Evolutionary conservation across 192 early-diverging fungal species (phyloP).

Genomic region (Allomyces javanicus): DNA sequence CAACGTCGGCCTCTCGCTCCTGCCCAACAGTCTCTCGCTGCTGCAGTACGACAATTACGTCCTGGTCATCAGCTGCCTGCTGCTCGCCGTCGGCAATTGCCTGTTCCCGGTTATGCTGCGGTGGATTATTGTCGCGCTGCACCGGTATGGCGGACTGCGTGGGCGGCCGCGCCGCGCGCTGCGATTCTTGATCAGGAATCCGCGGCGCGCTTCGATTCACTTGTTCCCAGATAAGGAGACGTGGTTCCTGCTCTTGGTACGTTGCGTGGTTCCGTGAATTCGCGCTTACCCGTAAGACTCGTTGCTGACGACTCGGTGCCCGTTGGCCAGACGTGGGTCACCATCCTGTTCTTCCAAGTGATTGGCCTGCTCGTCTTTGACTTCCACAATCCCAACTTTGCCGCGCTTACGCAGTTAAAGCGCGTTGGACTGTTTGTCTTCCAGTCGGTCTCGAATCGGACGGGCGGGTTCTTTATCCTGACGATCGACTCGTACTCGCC

Average conservation of each 20-base stretch:
- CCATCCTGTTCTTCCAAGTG: not conserved
- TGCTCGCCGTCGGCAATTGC: not conserved
- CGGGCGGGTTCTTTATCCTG: not conserved
- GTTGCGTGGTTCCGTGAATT: no score
- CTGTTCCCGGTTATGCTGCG: not conserved
- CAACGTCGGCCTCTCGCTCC: not conserved
- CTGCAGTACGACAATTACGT: not conserved
- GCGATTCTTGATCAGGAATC: not conserved
- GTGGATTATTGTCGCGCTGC: not conserved
- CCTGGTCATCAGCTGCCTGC: not conserved
- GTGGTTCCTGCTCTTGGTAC: not conserved
- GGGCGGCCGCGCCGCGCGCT: not conserved
- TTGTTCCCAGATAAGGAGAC: not conserved
- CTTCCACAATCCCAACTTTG: not conserved
- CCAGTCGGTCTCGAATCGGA: not conserved
- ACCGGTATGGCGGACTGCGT: not conserved
- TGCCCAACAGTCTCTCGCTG: not conserved
- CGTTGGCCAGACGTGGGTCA: not conserved
- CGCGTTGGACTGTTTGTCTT: not conserved
- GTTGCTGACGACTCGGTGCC: no score
- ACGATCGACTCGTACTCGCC: not conserved
- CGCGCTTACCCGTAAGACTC: no score
- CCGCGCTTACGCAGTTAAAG: not conserved
- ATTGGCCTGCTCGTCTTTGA: not conserved
- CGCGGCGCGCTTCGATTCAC: not conserved